These are phyloP conservation scores for Xylaria cubensis DNA, from an alignment of 495 filamentous ascomycete genomes.

Conservation along the genomic window DNA sequence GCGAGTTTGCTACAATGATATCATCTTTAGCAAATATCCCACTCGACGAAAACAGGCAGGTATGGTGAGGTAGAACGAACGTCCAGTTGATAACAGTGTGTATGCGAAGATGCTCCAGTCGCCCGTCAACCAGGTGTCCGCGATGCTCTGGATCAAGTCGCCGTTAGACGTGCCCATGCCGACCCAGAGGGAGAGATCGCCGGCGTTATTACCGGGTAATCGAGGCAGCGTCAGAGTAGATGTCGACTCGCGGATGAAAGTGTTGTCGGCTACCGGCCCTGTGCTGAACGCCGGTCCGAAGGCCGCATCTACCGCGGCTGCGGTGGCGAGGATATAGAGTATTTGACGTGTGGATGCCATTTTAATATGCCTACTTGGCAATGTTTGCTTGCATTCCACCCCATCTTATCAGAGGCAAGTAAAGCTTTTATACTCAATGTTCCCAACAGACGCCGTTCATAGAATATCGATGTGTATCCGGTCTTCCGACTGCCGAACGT, in stretches of 20 bases:
- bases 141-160: constrained; percentile 48
- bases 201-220: neutral
- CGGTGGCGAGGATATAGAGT: neutral
- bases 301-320: neutral
- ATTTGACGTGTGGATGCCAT: constrained; percentile 2
- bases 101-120: constrained; percentile 33
- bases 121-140: constrained; percentile 38
- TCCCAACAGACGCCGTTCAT: neutral
- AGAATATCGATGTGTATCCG: neutral
- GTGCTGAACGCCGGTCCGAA: constrained; percentile 14
- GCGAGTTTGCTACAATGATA: constrained; percentile 25
- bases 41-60: neutral
- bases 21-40: neutral
- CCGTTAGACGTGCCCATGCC: constrained; percentile 43
- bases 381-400: neutral
- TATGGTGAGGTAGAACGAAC: neutral
- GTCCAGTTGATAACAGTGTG: neutral
- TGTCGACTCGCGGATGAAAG: constrained; percentile 9
- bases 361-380: neutral
- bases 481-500: neutral
- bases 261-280: constrained; percentile 6
- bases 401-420: neutral
- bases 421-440: neutral
- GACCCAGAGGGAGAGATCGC: constrained; percentile 11
- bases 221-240: constrained; percentile 1